phyloP scores from a whole-genome alignment of 176 grass and related monocot genomes.

The Alloteropsis semialata region DNA sequence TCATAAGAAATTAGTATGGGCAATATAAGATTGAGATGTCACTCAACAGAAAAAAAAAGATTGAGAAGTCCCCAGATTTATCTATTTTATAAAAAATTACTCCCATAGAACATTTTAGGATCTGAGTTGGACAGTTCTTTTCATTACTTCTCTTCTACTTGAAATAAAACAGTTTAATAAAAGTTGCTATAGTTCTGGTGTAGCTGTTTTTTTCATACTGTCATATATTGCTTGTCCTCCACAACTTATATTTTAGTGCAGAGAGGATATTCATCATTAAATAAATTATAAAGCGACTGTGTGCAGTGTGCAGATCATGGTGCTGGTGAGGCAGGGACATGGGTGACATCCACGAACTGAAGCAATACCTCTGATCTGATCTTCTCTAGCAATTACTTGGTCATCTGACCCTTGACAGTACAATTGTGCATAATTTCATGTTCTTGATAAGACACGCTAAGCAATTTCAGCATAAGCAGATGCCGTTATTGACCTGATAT shows the following conservation, averaged over 20 bases:
- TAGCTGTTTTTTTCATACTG: no score
- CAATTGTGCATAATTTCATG: neutral
- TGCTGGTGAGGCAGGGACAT: neutral
- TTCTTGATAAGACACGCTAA: neutral
- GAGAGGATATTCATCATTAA: neutral
- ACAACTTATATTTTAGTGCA: neutral
- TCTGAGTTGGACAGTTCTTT: neutral
- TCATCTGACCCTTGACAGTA: neutral
- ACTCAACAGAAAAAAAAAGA: no score
- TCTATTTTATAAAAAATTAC: neutral
- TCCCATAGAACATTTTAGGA: neutral
- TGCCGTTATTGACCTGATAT: neutral
- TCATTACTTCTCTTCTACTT: neutral
- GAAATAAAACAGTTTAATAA: neutral
- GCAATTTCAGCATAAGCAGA: neutral
- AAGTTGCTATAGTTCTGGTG: no score
- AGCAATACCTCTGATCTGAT: neutral
- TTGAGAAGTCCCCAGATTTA: no score
- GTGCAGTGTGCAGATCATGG: neutral
- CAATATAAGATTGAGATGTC: no score
- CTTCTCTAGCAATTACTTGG: neutral
- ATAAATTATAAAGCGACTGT: neutral
- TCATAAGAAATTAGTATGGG: no score
- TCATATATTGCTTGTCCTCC: no score
- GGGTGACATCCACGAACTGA: neutral